These are phyloP conservation scores for Ogataea nonfermentans DNA, from an alignment of 805 yeast genomes.

Conservation along the genomic window DNA sequence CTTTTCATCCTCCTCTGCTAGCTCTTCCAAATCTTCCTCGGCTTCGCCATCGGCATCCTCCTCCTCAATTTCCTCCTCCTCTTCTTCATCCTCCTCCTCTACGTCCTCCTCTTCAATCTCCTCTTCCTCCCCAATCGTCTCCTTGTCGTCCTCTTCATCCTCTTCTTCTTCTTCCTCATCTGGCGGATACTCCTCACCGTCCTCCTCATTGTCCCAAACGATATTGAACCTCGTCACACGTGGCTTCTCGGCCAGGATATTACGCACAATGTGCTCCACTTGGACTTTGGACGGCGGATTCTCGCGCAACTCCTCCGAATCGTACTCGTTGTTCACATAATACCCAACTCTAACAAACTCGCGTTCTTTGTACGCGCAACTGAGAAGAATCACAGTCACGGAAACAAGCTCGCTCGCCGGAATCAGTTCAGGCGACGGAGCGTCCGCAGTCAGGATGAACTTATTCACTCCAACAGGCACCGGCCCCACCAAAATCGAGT, in stretches of 20 bases:
- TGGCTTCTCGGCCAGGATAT: constrained; percentile 95
- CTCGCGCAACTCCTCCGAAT: constrained; percentile 86
- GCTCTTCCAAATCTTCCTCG: constrained; percentile 33
- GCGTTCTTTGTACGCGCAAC: constrained; percentile 89
- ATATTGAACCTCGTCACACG: constrained; percentile 95
- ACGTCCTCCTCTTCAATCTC: constrained; percentile 53
- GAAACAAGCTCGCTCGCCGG: constrained; percentile 95
- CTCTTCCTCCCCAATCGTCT: constrained; percentile 57
- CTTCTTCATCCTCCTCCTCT: constrained; percentile 43
- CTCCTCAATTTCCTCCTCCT: constrained; percentile 36
- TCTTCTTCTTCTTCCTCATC: constrained; percentile 63
- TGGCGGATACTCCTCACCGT: constrained; percentile 74
- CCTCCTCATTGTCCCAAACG: constrained; percentile 80
- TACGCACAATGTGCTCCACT: constrained; percentile 90
- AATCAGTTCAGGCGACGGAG: constrained; percentile 92
- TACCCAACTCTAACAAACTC: constrained; percentile 98
- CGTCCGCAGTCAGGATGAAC: constrained; percentile 90
- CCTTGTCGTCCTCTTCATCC: constrained; percentile 57
- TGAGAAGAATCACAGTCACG: constrained; percentile 88
- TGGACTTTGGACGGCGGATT: constrained; percentile 93
- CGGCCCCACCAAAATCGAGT: constrained; percentile 96
- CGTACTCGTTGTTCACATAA: constrained; percentile 96
- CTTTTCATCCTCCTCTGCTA: constrained; percentile 25
- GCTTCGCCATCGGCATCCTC: constrained; percentile 22
- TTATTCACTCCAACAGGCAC: constrained; percentile 97